Evolutionary conservation across 805 yeast genomes (phyloP), one percentile per base, ranked within the genome.

Genomic region (Nakazawaea ernobii): DNA sequence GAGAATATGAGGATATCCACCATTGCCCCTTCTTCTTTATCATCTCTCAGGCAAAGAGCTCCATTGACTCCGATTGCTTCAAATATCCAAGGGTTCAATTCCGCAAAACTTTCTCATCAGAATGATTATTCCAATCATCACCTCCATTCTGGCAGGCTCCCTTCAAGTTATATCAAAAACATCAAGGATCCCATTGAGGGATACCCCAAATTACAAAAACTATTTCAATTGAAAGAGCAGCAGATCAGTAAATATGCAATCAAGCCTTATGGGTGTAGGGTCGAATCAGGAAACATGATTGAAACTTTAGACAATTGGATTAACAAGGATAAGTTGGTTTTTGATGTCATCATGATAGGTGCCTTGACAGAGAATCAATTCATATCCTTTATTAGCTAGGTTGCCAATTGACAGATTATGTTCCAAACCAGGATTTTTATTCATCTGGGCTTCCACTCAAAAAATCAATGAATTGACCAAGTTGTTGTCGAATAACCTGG

Each of bases 281-380:
- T 77, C 2, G 63, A 68, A 13, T 68, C 75, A 6, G 73, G 74
- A 30, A 67, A 76, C 45, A 80, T 89, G 62, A 69, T 79, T 6
- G 74, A 75, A 1, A 73, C 75, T 0, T 66, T 91, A 49, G 73
- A 77, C 49, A 59, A 62, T 17, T 86, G 96, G 95, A 77, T 80
- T 30, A 62, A 66, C 14, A 68, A 68, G 15, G 78, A 80, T 48
- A 71, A 75, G 7, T 58, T 86, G 35, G 79, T 77, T 50, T 92
- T 91, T 63, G 97, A 91, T 60, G 95, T 89, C 9, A 85, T 92
- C 11, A 88, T 92, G 95, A 80, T 91, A 46, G 95, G 96, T 1
- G 92, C 94, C 2, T 69, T 92, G 43, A 77, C 84, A 1, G 91
- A 86, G 53, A 81, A 84, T 57, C 90, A 82, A 57, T 74, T 85